Evolutionary conservation across 2,329 filamentous ascomycete species (phyloP).

Genomic region (Beauveria sp.): DNA sequence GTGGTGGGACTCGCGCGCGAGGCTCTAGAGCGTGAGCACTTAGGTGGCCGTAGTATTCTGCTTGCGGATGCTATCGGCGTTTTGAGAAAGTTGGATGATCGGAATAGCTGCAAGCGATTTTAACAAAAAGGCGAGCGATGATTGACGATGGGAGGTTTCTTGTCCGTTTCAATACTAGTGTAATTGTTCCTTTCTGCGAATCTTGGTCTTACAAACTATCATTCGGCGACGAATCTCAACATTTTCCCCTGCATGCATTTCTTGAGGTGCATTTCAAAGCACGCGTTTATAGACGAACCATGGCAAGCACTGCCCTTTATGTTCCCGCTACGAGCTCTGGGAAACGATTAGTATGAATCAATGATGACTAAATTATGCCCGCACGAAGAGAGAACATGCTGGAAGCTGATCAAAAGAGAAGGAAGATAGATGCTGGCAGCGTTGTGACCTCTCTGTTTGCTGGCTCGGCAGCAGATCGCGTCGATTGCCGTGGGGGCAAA

Average conservation of each 20-base stretch:
- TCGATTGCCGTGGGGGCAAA: not conserved
- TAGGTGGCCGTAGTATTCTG: slow-evolving; percentile 40
- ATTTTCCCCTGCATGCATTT: not conserved
- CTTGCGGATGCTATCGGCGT: slow-evolving; percentile 47
- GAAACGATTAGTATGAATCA: slow-evolving; percentile 5
- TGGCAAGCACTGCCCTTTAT: not conserved
- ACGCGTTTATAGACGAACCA: slow-evolving; percentile 3
- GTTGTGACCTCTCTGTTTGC: not conserved
- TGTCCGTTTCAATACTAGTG: not conserved
- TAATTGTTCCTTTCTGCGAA: not conserved
- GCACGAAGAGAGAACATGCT: not conserved
- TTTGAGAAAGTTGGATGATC: slow-evolving; percentile 41
- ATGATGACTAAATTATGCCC: not conserved
- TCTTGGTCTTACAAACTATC: not conserved
- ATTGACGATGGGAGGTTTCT: not conserved
- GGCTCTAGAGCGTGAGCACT: slow-evolving; percentile 40
- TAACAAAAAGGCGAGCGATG: slow-evolving; percentile 15
- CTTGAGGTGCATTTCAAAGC: not conserved
- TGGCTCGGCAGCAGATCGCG: not conserved
- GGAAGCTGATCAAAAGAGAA: not conserved
- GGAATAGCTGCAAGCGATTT: slow-evolving; percentile 34
- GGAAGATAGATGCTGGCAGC: not conserved
- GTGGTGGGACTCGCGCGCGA: slow-evolving; percentile 42
- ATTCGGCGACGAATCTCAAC: not conserved
- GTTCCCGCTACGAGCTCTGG: not conserved